Base-by-base conservation (phyloP, 768 basidiomycete species). In the Mycena belliarum region DNA sequence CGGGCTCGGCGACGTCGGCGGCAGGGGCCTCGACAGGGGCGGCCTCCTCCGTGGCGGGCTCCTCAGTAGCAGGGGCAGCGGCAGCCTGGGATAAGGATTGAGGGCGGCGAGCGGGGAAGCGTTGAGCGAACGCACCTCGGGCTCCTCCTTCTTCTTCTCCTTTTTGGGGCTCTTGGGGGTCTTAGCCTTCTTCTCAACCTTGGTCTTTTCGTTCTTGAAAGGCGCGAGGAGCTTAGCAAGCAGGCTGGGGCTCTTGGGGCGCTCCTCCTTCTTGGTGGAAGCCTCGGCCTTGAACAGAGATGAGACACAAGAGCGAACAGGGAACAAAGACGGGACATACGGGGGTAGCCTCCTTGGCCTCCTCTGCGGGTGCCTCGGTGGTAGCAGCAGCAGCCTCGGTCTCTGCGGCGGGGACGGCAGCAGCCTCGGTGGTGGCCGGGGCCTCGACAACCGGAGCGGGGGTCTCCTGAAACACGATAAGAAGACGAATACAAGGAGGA, bases 121-220 rank as follows among this genome's bases (percentile, higher is more conserved):
- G 52, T 29, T 49, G 43, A 51, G 38, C 44, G 41, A n/a, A 68
- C 73, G 53, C 57, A 83, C 85, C 76, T 84, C 84, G 14, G 72
- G 70, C 68, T 87, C 86, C 65, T 88, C 85, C 77, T 89, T 88
- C 80, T 89, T 89, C 79, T 89, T 89, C 71, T 87, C 84, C 76
- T 88, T 89, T 81, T 89, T 90, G 33, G 87, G 85, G 72, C 84
- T 88, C 84, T 83, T 91, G 69, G 87, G 82, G 40, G 76, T 76
- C 77, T 86, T 86, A 49, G 69, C 72, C 73, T 86, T 84, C 79
- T 87, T 83, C 67, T 78, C 79, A 62, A 75, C 80, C 72, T 80
- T 80, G 62, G 73, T 78, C 75, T 81, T 90, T 64, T 86, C 84
- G 53, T 73, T 77, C 78, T 90, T 91, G 82, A 93, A 87, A 40